These are phyloP conservation scores for Penicillium fimorum DNA, from an alignment of 495 filamentous ascomycete genomes.

Conservation along the genomic window DNA sequence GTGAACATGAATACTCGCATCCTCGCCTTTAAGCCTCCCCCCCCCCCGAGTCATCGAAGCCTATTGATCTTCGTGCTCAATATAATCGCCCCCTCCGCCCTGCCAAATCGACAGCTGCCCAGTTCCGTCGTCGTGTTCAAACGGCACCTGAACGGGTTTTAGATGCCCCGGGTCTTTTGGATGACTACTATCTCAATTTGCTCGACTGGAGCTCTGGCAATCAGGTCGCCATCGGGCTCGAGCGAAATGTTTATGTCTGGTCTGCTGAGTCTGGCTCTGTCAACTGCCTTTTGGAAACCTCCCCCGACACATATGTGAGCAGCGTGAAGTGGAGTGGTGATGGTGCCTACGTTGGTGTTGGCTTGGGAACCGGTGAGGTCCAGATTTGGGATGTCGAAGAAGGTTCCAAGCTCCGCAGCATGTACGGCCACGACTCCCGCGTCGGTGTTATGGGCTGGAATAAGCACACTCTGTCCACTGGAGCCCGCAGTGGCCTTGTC, in stretches of 20 bases:
- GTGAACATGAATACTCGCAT: constrained; percentile 92
- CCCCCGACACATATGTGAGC: constrained; percentile 90
- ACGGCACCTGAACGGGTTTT: constrained; percentile 95
- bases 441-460: constrained; percentile 99
- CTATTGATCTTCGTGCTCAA: constrained; percentile 93
- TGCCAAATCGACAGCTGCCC: constrained; percentile 66
- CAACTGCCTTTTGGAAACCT: constrained; percentile 78
- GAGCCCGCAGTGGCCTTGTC: constrained; percentile 89
- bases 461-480: constrained; percentile 94
- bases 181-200: constrained; percentile 99
- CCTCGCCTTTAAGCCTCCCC: constrained; percentile 96
- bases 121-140: constrained; percentile 85
- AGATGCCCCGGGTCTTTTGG: constrained; percentile 92
- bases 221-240: constrained; percentile 95
- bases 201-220: constrained; percentile 97
- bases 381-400: constrained; percentile 99
- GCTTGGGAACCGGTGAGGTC: constrained; percentile 90
- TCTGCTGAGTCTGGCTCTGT: constrained; percentile 93
- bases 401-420: constrained; percentile 90
- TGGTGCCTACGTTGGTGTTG: constrained; percentile 93
- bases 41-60: constrained; percentile 92
- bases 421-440: constrained; percentile 95
- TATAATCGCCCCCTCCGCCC: constrained; percentile 95
- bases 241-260: constrained; percentile 97
- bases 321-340: constrained; percentile 99